phyloP scores from a whole-genome alignment of 345 rosid genomes.

The Eutrema japonicum region DNA sequence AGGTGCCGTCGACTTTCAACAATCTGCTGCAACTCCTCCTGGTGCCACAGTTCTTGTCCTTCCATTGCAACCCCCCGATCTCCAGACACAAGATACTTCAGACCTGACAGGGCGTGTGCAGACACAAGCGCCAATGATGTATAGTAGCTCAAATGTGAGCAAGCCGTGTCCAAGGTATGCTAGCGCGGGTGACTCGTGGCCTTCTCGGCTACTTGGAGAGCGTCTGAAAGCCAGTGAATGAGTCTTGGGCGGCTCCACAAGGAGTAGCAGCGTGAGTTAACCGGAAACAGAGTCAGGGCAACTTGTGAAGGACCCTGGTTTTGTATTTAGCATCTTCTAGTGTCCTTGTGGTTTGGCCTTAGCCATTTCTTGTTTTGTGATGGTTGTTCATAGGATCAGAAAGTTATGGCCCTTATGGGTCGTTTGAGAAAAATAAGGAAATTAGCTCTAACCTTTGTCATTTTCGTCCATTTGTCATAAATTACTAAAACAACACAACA shows the following conservation, averaged over 20 bases:
- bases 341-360: slow-evolving; percentile 27
- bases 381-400: slow-evolving; percentile 20
- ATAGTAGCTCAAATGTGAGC: slow-evolving; percentile 54
- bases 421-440: slow-evolving; percentile 30
- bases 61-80: slow-evolving; percentile 59
- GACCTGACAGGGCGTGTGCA: slow-evolving; percentile 31
- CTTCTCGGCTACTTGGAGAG: slow-evolving; percentile 70
- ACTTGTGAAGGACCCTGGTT: slow-evolving; percentile 19
- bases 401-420: slow-evolving; percentile 21
- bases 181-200: slow-evolving; percentile 76
- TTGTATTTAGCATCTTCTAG: slow-evolving; percentile 9
- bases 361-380: background rate
- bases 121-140: slow-evolving; percentile 33
- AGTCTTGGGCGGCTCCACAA: slow-evolving; percentile 9
- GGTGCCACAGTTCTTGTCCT: slow-evolving; percentile 65
- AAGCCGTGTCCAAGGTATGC: slow-evolving; percentile 94
- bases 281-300: slow-evolving; percentile 21
- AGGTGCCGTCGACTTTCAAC: slow-evolving; percentile 42
- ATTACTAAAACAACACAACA: background rate
- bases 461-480: background rate
- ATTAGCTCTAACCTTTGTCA: slow-evolving; percentile 23
- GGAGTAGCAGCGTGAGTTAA: slow-evolving; percentile 25
- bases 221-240: slow-evolving; percentile 40
- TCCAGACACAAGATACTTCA: slow-evolving; percentile 46
- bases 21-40: slow-evolving; percentile 47